These are phyloP conservation scores for Pleurotus sapidus DNA, from an alignment of 768 basidiomycete genomes.

Conservation along the genomic window DNA sequence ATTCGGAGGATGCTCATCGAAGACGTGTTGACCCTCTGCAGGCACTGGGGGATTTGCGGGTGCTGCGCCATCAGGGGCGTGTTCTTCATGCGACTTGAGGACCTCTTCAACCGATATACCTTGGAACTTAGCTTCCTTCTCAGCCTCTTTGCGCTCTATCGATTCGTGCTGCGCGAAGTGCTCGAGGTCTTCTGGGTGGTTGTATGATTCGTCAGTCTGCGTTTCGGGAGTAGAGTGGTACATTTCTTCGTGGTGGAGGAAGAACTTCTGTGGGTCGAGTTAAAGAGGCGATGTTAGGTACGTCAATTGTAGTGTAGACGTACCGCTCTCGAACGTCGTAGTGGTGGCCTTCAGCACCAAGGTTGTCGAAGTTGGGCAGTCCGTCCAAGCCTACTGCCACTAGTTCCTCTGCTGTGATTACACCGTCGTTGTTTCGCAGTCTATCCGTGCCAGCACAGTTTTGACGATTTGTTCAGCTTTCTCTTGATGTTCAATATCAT, in stretches of 20 bases:
- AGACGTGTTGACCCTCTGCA: slow-evolving; percentile 18
- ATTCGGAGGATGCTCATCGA: slow-evolving; percentile 14
- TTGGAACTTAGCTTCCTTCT: slow-evolving; percentile 80
- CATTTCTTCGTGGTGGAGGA: slow-evolving; percentile 96
- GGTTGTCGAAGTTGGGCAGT: slow-evolving; percentile 77
- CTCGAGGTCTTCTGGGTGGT: slow-evolving; percentile 88
- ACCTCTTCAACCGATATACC: slow-evolving; percentile 79
- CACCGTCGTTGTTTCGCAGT: slow-evolving; percentile 74
- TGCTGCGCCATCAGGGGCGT: slow-evolving; percentile 21
- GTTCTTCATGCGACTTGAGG: slow-evolving; percentile 46
- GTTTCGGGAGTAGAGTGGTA: slow-evolving; percentile 97
- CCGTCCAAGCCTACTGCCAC: slow-evolving; percentile 68
- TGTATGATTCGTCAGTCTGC: slow-evolving; percentile 93
- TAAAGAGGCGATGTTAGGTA: not conserved
- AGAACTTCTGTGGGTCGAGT: slow-evolving; percentile 63
- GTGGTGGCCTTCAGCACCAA: slow-evolving; percentile 91
- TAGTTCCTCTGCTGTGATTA: slow-evolving; percentile 68
- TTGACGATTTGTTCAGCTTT: slow-evolving; percentile 81
- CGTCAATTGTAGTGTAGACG: slow-evolving; percentile 21
- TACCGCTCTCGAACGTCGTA: slow-evolving; percentile 90
- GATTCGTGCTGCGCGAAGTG: slow-evolving; percentile 88
- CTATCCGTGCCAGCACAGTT: slow-evolving; percentile 65
- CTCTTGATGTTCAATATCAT: slow-evolving; percentile 73
- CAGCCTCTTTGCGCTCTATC: slow-evolving; percentile 83
- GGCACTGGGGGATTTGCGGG: slow-evolving; percentile 16